These are phyloP conservation scores for Trichoderma sp. DNA, from an alignment of 2,329 filamentous ascomycete species.

Conservation along the genomic window DNA sequence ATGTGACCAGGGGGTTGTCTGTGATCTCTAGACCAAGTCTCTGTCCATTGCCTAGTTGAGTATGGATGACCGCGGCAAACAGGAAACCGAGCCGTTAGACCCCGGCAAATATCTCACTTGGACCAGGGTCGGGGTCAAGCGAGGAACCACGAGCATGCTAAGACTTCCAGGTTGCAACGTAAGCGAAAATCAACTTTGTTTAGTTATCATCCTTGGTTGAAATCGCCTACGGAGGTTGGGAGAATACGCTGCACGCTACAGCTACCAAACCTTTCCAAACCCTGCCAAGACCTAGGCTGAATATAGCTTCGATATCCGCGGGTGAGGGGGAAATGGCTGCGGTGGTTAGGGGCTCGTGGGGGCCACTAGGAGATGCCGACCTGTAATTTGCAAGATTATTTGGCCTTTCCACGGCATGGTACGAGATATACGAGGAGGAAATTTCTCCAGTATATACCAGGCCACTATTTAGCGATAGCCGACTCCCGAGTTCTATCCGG, in stretches of 20 bases:
- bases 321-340: neutral
- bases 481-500: neutral
- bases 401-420: neutral
- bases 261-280: neutral
- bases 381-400: neutral
- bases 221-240: neutral
- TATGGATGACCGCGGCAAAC: neutral
- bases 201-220: neutral
- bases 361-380: neutral
- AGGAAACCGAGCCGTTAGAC: neutral
- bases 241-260: neutral
- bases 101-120: neutral
- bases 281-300: neutral
- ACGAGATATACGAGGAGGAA: neutral
- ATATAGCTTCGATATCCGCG: neutral
- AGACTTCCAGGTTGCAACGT: neutral
- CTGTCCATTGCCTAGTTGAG: neutral
- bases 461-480: neutral
- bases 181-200: neutral
- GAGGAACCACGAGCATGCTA: neutral
- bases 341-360: neutral
- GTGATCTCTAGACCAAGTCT: neutral
- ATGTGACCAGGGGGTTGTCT: neutral
- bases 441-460: neutral
- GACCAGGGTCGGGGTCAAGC: neutral